A percentile compares a stretch with the other conserved stretches of the same genome.
Evolutionary conservation across 768 basidiomycete genomes (phyloP).

Genomic region (Auriscalpium microsporum): DNA sequence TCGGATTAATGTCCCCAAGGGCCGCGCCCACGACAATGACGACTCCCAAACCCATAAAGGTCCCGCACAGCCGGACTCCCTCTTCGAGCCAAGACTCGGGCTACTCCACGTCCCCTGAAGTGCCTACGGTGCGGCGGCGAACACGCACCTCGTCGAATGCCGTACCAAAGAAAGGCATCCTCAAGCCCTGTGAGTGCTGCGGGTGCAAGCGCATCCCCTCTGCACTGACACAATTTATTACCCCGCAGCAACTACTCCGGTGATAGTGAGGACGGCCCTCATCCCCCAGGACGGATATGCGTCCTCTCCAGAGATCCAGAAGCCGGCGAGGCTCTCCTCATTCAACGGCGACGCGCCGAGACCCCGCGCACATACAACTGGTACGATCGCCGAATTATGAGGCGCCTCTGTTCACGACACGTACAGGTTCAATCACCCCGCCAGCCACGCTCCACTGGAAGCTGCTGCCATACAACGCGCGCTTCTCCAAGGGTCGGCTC

Average conservation of each 20-base stretch:
- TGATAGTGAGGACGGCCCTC: slow-evolving; percentile 2
- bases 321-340: background rate
- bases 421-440: slow-evolving; percentile 19
- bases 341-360: background rate
- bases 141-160: background rate
- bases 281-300: slow-evolving; percentile 11
- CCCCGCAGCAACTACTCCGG: slow-evolving; percentile 1
- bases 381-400: background rate
- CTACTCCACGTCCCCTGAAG: slow-evolving; percentile 11
- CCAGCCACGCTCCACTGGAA: slow-evolving; percentile 40
- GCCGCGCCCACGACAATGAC: background rate
- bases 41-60: background rate
- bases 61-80: background rate
- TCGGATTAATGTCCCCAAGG: background rate
- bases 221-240: too few relatives aligned
- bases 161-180: slow-evolving; percentile 9
- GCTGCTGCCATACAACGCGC: slow-evolving; percentile 32
- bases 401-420: background rate
- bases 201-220: too few relatives aligned
- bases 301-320: slow-evolving; percentile 24
- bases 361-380: background rate
- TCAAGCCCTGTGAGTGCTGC: slow-evolving; percentile 3
- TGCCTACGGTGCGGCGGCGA: background rate
- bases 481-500: slow-evolving; percentile 28
- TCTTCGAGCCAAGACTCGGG: slow-evolving; percentile 2